Evolutionary conservation across 176 grass and related monocot species (phyloP), one percentile per base, ranked within the genome.

Genomic region (Phyllostachys edulis): DNA sequence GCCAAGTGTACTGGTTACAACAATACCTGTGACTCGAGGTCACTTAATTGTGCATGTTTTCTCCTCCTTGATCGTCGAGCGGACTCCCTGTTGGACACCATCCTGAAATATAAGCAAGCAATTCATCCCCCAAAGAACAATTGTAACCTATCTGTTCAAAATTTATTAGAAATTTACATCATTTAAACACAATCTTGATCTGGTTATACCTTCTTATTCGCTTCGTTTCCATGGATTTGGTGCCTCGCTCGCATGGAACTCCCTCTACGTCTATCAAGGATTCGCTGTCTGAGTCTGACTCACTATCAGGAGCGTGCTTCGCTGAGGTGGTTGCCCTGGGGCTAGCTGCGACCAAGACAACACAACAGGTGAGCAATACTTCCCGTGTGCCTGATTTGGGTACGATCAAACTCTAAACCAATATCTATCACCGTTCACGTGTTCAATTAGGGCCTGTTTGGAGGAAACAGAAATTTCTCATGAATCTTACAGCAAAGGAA

Each of bases 51-150:
- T 72, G 81, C 60, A 75, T 94, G 95, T n/a, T 94, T 97, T 91
- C 87, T 94, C 44, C 81, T 83, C 88, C 95, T 94, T 3, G 95
- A 94, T 7, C 92, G 80, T 32, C 90, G 83, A 51, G 94, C 94
- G 0, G 94, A 97, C 86, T 97, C 94, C 93, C 94, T 89, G 47
- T 97, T 97, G 34, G 92, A 94, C 80, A 94, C 85, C 90, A 92
- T 94, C 94, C 94, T 97, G 75, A 68, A 89, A 73, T 77, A 82
- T 56, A 24, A 72, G 44, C 1, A 27, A 59, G 9, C 57, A 76
- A 44, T 75, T n/a, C 39, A 77, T 20, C 39, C 15, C 15, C 18
- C 67, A 72, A 29, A 67, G 86, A 29, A 47, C 56, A 38, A 49
- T 13, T 1, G 75, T 81, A 55, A 68, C 45, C 20, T 78, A 49